Percentiles rank a stretch among this genome's conserved stretches.
phyloP scores from a whole-genome alignment of 306 rosid genomes.

The Begonia fuchsioides region DNA sequence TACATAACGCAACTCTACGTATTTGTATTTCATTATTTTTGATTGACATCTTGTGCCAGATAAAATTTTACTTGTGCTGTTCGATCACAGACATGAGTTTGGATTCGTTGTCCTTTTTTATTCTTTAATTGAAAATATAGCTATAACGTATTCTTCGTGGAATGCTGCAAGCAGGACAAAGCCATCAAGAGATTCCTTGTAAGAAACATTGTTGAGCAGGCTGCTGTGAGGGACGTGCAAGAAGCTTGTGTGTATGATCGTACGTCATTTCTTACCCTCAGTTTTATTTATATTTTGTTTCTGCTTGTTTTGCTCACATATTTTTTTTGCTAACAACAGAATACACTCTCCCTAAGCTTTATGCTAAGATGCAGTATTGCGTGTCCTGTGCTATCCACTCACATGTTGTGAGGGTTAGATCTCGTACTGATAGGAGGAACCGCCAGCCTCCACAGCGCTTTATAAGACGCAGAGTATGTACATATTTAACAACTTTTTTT shows the following conservation, averaged over 20 bases:
- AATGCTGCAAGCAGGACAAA: constrained; percentile 44
- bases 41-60: not conserved
- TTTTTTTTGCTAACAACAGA: constrained; percentile 19
- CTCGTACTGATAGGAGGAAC: constrained; percentile 70
- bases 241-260: constrained; percentile 88
- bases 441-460: constrained; percentile 87
- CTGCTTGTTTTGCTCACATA: not conserved
- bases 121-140: too few species aligned
- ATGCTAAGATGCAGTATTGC: constrained; percentile 95
- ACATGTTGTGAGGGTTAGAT: constrained; percentile 89
- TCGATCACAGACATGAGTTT: too few species aligned
- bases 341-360: constrained; percentile 81
- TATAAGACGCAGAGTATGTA: constrained; percentile 62
- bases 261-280: not conserved
- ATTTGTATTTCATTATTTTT: too few species aligned
- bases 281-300: not conserved
- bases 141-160: too few species aligned
- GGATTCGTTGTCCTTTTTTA: too few species aligned
- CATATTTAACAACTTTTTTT: not conserved
- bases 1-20: too few species aligned
- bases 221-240: constrained; percentile 94
- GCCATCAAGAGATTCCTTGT: constrained; percentile 66
- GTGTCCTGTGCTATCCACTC: constrained; percentile 96
- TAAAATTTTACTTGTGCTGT: not conserved
- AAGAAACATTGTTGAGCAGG: constrained; percentile 97